Conservation (phyloP, 202 grass and related monocot species). For the Dendrocalamus latiflorus region DNA sequence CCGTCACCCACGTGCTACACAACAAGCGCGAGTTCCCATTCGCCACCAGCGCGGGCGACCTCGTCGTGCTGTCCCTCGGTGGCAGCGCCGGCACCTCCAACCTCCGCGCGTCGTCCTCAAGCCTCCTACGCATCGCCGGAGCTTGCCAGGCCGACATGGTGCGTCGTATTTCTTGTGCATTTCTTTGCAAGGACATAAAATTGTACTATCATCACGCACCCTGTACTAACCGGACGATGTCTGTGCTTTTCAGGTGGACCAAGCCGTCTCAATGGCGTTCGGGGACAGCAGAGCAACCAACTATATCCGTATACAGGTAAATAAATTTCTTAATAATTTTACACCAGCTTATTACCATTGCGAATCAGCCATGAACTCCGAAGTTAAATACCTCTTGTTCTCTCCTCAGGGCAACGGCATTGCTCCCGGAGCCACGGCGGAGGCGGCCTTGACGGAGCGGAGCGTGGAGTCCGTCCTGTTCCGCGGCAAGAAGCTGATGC, state of each 20-base stretch:
- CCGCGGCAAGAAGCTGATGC: slow-evolving; percentile 53
- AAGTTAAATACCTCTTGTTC: neutral
- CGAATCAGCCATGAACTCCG: neutral
- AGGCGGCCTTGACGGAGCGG: slow-evolving; percentile 48
- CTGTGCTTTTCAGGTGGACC: slow-evolving; percentile 65
- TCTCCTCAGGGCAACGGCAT: slow-evolving; percentile 52
- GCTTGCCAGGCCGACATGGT: slow-evolving; percentile 74
- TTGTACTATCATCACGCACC: neutral
- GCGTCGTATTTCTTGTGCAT: neutral
- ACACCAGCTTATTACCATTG: neutral
- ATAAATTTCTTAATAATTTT: neutral
- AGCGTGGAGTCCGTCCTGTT: slow-evolving; percentile 67
- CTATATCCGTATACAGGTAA: slow-evolving; percentile 76
- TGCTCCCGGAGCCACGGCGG: slow-evolving; percentile 21
- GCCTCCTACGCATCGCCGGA: slow-evolving; percentile 44
- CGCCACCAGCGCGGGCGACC: slow-evolving; percentile 46
- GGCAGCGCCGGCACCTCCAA: neutral
- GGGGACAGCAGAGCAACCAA: slow-evolving; percentile 48
- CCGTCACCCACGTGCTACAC: slow-evolving; percentile 75
- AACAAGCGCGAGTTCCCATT: slow-evolving; percentile 89
- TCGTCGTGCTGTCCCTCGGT: slow-evolving; percentile 64
- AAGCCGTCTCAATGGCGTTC: slow-evolving; percentile 79
- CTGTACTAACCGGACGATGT: neutral
- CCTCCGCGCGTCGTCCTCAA: slow-evolving; percentile 14
- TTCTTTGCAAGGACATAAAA: neutral